phyloP scores from a whole-genome alignment of 1,284 basidiomycete species.

The Cutaneotrichosporon cavernicola region DNA sequence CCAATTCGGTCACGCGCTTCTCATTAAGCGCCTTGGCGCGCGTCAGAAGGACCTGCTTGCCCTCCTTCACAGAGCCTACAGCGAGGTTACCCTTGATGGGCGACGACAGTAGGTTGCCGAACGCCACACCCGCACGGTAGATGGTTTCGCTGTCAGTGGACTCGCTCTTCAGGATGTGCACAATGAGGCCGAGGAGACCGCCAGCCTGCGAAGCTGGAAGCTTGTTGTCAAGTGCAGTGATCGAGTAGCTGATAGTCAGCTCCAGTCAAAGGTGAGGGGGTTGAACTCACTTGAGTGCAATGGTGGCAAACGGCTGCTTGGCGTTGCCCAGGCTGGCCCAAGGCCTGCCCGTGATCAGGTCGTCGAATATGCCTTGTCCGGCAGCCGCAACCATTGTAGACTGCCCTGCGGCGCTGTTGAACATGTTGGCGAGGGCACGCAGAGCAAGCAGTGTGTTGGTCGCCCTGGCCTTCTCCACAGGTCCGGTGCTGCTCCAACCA shows the following conservation, averaged over 20 bases:
- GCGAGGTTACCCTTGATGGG: slow-evolving; percentile 40
- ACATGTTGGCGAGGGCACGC: slow-evolving; percentile 76
- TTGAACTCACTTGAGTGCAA: slow-evolving; percentile 49
- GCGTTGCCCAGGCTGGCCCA: slow-evolving; percentile 37
- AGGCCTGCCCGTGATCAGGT: slow-evolving; percentile 51
- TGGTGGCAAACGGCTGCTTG: slow-evolving; percentile 41
- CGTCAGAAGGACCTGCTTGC: slow-evolving; percentile 35
- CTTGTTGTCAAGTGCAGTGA: slow-evolving; percentile 48
- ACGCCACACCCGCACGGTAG: slow-evolving; percentile 78
- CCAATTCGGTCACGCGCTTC: slow-evolving; percentile 50
- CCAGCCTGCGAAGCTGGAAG: slow-evolving; percentile 35
- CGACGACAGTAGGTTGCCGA: slow-evolving; percentile 69
- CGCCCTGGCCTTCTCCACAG: slow-evolving; percentile 67
- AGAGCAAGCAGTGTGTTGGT: slow-evolving; percentile 84
- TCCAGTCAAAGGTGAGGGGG: neutral
- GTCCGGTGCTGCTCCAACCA: slow-evolving; percentile 63
- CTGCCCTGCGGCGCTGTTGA: slow-evolving; percentile 57
- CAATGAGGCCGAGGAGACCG: slow-evolving; percentile 33
- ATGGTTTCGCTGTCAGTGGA: slow-evolving; percentile 73
- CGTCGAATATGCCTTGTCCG: slow-evolving; percentile 59
- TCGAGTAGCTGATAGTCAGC: slow-evolving; percentile 50
- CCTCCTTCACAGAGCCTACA: slow-evolving; percentile 43
- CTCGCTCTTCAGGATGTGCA: slow-evolving; percentile 62
- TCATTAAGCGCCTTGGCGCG: slow-evolving; percentile 46
- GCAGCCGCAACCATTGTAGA: slow-evolving; percentile 57